These are phyloP conservation scores for Hypoxylon sp. DNA, from an alignment of 2,329 filamentous ascomycete species.

Conservation along the genomic window DNA sequence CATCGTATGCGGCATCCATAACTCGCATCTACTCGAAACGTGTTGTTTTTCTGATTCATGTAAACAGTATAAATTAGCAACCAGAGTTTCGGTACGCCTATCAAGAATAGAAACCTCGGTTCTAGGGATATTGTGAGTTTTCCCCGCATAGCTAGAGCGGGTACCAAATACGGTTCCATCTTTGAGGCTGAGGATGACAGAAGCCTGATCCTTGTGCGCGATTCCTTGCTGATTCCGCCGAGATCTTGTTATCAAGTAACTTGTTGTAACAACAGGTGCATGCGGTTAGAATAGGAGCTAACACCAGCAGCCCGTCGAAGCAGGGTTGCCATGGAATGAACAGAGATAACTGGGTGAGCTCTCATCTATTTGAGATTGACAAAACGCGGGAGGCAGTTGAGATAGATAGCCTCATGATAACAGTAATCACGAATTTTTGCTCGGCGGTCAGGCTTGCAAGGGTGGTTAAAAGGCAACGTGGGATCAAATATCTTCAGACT, in stretches of 20 bases:
- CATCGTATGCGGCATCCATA: constrained; percentile 8
- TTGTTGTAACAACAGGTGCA: neutral
- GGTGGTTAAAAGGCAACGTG: neutral
- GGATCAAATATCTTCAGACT: constrained; percentile 3
- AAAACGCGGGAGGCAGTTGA: constrained; percentile 13
- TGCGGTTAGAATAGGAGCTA: constrained; percentile 28
- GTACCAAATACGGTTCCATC: constrained; percentile 17
- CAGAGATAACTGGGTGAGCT: constrained; percentile 13
- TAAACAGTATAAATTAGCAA: constrained; percentile 9
- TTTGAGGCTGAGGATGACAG: constrained; percentile 37
- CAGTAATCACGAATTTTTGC: constrained; percentile 9
- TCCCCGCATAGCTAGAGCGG: constrained; percentile 13
- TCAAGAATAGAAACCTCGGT: constrained; percentile 5
- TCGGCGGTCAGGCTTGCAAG: constrained; percentile 10
- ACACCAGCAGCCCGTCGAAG: constrained; percentile 25
- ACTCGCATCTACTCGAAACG: constrained; percentile 26
- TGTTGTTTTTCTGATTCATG: constrained; percentile 4
- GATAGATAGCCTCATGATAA: constrained; percentile 11
- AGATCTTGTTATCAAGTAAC: constrained; percentile 19
- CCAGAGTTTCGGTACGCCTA: constrained; percentile 7
- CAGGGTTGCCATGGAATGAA: constrained; percentile 11
- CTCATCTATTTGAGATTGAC: constrained; percentile 22
- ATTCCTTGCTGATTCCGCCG: constrained; percentile 23
- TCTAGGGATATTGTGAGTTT: constrained; percentile 11
- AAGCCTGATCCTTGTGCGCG: constrained; percentile 22